Conservation (phyloP, 306 rosid species). For the Potentilla sterilis region DNA sequence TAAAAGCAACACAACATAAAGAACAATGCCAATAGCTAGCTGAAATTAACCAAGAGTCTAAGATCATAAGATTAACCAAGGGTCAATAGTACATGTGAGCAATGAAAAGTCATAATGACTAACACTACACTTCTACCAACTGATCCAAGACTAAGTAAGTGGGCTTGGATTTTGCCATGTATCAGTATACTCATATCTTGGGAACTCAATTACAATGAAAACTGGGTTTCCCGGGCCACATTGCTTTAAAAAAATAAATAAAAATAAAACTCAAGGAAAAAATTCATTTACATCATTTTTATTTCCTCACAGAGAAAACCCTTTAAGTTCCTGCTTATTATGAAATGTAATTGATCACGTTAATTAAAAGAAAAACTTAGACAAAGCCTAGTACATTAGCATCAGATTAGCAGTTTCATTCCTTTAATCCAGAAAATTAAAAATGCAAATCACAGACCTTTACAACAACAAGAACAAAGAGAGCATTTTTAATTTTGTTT, state of each 20-base stretch:
- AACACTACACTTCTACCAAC: background rate
- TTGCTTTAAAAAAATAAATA: background rate
- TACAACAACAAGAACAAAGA: background rate
- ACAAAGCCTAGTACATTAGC: background rate
- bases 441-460: background rate
- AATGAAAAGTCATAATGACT: background rate
- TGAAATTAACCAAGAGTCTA: too few relatives aligned
- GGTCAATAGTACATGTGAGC: background rate
- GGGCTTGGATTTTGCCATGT: background rate
- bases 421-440: background rate
- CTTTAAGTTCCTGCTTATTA: background rate
- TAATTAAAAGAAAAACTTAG: background rate
- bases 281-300: background rate
- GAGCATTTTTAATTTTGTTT: background rate
- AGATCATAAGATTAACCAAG: background rate
- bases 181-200: background rate
- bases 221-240: background rate
- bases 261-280: too few relatives aligned
- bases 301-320: background rate
- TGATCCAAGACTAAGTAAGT: background rate
- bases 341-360: background rate
- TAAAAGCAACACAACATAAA: background rate
- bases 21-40: background rate
- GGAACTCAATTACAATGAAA: background rate
- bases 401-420: background rate